Evolutionary conservation across 176 grass and related monocot species (phyloP), one percentile per base, ranked within the genome.

Genomic region (Eleusine coracana): DNA sequence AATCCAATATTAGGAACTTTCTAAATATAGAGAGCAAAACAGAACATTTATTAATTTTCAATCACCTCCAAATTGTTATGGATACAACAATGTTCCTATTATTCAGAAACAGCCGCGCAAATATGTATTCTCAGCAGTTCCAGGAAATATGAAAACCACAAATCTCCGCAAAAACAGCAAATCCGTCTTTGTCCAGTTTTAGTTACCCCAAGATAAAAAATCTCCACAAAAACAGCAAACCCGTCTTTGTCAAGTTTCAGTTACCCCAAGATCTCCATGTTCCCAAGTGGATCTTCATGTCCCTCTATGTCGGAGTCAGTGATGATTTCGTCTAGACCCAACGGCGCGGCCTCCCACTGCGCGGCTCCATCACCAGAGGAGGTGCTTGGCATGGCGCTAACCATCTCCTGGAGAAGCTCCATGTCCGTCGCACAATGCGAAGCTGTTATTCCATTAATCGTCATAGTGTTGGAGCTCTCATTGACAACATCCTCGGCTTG

Each of bases 331-430:
- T 20, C 52, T 2, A 56, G 18, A 56, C 0, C 52, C 18, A 6
- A 17, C 5, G 18, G 6, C 18, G 52, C 15, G 4, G 50, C 5
- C 3, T 5, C 50, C 50, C 50, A 52, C 50, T 4, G 52, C 16
- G 18, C 52, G 18, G 18, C 52, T 56, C 6, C 52, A 7, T 7
- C 52, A 21, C 17, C 17, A 21, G 52, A 5, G 52, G 52, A 18
- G 52, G 52, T 0, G 17, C 5, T 56, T 17, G 73, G 73, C 38
- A 56, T 69, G 44, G 25, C 54, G 0, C 46, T 58, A 12, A 70
- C 84, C 21, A 51, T 77, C 20, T 74, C 78, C 12, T 91, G 84
- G 28, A 84, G 85, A 77, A 72, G 65, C 82, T 91, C 87, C 36
- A 91, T 72, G 70, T 36, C 80, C 0, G 39, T 60, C 11, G 74